Evolutionary conservation across 2,329 filamentous ascomycete species (phyloP).

Genomic region (Tolypocladium ovalisporum): DNA sequence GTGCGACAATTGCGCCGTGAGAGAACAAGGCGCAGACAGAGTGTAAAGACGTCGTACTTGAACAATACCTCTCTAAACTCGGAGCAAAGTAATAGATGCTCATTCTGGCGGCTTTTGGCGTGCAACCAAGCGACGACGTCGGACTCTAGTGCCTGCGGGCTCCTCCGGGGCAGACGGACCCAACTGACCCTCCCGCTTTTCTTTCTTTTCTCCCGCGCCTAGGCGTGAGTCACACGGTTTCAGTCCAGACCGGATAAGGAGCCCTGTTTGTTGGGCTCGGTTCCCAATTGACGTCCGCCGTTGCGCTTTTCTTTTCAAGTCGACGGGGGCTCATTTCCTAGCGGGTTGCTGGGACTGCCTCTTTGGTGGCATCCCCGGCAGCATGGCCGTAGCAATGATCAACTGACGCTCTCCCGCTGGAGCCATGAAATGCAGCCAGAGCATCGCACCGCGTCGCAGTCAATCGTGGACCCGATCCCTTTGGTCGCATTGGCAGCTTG

Average conservation of each 20-base stretch:
- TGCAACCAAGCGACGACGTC: neutral
- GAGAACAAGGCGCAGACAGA: neutral
- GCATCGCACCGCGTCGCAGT: neutral
- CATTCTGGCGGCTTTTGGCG: neutral
- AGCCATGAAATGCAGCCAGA: neutral
- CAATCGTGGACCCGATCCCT: neutral
- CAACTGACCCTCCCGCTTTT: slow-evolving; percentile 6
- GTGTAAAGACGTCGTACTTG: neutral
- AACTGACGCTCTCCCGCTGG: neutral
- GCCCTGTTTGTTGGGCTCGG: slow-evolving; percentile 6
- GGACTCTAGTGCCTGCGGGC: slow-evolving; percentile 2
- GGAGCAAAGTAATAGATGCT: neutral
- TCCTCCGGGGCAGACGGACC: slow-evolving; percentile 5
- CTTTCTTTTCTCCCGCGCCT: slow-evolving; percentile 5
- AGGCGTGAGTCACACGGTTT: slow-evolving; percentile 13
- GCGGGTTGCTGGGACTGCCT: no score
- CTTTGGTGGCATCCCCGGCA: neutral
- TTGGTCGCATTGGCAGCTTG: neutral
- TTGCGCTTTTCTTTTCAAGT: neutral
- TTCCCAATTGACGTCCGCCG: neutral
- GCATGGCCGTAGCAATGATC: neutral
- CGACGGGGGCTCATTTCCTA: neutral
- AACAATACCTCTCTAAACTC: neutral
- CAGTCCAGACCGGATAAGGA: slow-evolving; percentile 4
- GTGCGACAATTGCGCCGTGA: neutral